Conservation (phyloP, 1,139 yeast species). For the Protomyces lactucae-debilis region DNA sequence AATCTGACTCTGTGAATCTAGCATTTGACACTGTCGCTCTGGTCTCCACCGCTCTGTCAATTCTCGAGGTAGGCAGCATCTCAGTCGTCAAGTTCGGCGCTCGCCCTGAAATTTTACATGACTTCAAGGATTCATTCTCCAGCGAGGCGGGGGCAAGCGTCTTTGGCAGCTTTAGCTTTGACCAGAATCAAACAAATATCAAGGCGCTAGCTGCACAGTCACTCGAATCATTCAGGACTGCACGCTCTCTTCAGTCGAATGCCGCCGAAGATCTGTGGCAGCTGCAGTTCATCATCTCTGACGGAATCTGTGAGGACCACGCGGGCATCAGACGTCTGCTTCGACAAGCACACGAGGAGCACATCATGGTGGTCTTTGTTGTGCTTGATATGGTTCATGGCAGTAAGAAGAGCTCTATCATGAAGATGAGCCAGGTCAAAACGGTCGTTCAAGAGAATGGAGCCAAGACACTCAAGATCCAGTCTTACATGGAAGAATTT, state of each 20-base stretch:
- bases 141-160: slow-evolving; percentile 77
- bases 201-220: slow-evolving; percentile 67
- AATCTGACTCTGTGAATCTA: slow-evolving; percentile 72
- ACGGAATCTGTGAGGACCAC: slow-evolving; percentile 96
- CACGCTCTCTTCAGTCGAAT: slow-evolving; percentile 43
- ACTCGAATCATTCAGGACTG: slow-evolving; percentile 67
- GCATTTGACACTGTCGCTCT: slow-evolving; percentile 94
- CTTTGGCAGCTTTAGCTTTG: slow-evolving; percentile 86
- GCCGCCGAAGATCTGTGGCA: slow-evolving; percentile 73
- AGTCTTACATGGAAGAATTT: slow-evolving; percentile 82
- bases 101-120: slow-evolving; percentile 75
- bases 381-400: slow-evolving; percentile 84
- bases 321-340: slow-evolving; percentile 74
- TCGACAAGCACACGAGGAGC: slow-evolving; percentile 85
- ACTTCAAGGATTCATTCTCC: slow-evolving; percentile 78
- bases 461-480: slow-evolving; percentile 66
- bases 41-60: slow-evolving; percentile 89
- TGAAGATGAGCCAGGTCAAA: slow-evolving; percentile 91
- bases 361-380: slow-evolving; percentile 92
- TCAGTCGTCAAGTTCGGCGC: slow-evolving; percentile 91
- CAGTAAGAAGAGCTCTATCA: slow-evolving; percentile 61
- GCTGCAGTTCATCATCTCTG: slow-evolving; percentile 83
- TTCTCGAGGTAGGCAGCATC: slow-evolving; percentile 88
- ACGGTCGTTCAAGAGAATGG: slow-evolving; percentile 71
- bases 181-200: slow-evolving; percentile 82